Evolutionary conservation across 768 basidiomycete genomes (phyloP).

Genomic region (Russula emetica): DNA sequence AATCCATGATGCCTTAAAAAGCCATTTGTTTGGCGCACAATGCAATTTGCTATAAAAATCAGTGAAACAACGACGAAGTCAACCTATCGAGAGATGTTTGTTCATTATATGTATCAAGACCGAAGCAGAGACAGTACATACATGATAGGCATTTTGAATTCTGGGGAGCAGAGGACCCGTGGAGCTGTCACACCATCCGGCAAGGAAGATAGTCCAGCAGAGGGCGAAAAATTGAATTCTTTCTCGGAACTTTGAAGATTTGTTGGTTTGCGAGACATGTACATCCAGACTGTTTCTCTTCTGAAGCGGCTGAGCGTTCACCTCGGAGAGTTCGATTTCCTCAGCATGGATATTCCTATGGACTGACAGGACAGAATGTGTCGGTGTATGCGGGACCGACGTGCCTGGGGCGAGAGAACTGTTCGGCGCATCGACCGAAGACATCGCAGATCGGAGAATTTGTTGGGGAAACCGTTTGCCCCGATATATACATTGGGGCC

Average conservation of each 20-base stretch:
- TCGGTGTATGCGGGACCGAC: background rate
- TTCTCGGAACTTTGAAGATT: slow-evolving; percentile 7
- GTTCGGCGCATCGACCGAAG: background rate
- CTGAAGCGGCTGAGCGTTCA: background rate
- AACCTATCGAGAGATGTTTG: slow-evolving; percentile 34
- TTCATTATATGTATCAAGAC: background rate
- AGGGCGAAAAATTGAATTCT: slow-evolving; percentile 50
- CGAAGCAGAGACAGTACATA: slow-evolving; percentile 24
- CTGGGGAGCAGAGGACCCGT: slow-evolving; percentile 71
- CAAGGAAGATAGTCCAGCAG: slow-evolving; percentile 55
- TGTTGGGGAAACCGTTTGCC: background rate
- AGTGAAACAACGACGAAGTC: slow-evolving; percentile 54
- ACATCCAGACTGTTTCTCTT: background rate
- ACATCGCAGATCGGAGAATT: background rate
- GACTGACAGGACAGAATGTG: background rate
- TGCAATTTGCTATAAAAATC: slow-evolving; percentile 51
- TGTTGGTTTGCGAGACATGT: background rate
- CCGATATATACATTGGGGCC: background rate
- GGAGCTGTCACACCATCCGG: slow-evolving; percentile 76
- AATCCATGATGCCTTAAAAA: background rate
- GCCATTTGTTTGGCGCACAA: slow-evolving; percentile 33
- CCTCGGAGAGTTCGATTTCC: slow-evolving; percentile 5
- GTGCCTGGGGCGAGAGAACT: background rate
- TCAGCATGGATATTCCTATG: slow-evolving; percentile 1
- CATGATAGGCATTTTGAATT: slow-evolving; percentile 56